Base-by-base conservation (phyloP, 768 basidiomycete species). In the Candolleomyces aberdarensis region DNA sequence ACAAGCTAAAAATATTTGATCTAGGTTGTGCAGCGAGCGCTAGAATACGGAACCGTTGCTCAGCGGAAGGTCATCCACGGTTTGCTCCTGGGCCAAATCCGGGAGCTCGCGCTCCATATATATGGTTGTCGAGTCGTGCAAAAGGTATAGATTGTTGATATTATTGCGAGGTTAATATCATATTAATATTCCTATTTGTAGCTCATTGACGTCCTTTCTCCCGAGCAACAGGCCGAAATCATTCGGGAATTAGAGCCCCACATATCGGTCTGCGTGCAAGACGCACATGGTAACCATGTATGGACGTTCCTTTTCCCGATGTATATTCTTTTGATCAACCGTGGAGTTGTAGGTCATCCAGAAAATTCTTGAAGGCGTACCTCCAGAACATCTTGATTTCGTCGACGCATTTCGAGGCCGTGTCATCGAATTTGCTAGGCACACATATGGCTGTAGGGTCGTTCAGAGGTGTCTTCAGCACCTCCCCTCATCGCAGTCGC, bases 61-160 rank as follows among this genome's bases (percentile, higher is more conserved):
- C 95, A 98, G 71, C 90, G 88, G 68, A 83, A 82, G 8, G 75
- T 81, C 20, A 77, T 98, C 49, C 87, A 84, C 1, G 81, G 76
- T 56, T 79, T 84, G 8, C 89, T 99, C 83, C 88, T 93, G 68
- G 86, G 87, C 0, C 87, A 90, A 67, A 80, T 95, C 40, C 76
- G 94, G 3, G 76, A 82, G 15, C 78, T 98, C 56, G 91, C 94
- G 10, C 76, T 91, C 58, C 92, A 98, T 69, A 92, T 96, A 83
- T 98, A 98, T 72, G 96, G 96, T 4, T 99, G 96, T 74, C 86
- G 96, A 14, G 95, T 98, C 7, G 89, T 96, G 19, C 94, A 96
- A 72, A 94, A 94, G 88, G 93, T 92, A 62, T 26, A 64, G 63
- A 29, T 5, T 43, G 29, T 22, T 43, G n/a, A 5, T 58, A 40